Percentiles rank a stretch among this genome's conserved stretches.
These are phyloP conservation scores for Paraglomus occultum DNA, from an alignment of 192 early-diverging fungal genomes.

Conservation along the genomic window DNA sequence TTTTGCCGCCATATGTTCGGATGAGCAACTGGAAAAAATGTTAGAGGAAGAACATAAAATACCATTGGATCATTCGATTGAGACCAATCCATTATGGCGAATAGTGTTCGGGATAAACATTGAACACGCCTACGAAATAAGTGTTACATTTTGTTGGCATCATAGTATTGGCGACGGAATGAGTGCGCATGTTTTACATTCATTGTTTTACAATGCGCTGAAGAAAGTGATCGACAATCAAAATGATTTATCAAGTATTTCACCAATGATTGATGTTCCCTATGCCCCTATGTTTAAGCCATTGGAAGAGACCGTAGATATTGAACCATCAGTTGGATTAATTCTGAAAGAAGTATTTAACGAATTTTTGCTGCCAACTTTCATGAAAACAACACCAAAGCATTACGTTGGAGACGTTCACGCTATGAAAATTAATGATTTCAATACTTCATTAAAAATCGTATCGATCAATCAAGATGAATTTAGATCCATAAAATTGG, in stretches of 20 bases:
- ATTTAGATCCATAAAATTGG: neutral
- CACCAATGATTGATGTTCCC: neutral
- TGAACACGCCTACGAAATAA: neutral
- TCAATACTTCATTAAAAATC: neutral
- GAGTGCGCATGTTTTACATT: neutral
- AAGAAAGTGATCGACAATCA: too few species aligned
- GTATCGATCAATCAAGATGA: neutral
- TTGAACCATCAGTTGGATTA: neutral
- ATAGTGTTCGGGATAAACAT: neutral
- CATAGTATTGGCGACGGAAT: slow-evolving; percentile 4
- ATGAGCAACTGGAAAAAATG: neutral
- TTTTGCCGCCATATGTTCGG: neutral
- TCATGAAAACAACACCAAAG: neutral
- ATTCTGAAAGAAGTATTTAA: neutral
- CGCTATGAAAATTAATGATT: neutral
- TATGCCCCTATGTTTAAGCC: neutral
- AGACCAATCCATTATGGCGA: slow-evolving; percentile 14
- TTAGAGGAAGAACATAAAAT: slow-evolving; percentile 6
- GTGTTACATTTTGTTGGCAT: neutral
- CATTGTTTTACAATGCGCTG: neutral
- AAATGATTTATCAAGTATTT: too few species aligned
- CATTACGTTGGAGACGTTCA: slow-evolving; percentile 6
- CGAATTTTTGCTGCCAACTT: neutral
- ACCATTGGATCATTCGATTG: neutral
- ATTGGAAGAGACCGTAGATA: neutral